phyloP scores from a whole-genome alignment of 805 yeast species.

The Ogataea wickerhamii region DNA sequence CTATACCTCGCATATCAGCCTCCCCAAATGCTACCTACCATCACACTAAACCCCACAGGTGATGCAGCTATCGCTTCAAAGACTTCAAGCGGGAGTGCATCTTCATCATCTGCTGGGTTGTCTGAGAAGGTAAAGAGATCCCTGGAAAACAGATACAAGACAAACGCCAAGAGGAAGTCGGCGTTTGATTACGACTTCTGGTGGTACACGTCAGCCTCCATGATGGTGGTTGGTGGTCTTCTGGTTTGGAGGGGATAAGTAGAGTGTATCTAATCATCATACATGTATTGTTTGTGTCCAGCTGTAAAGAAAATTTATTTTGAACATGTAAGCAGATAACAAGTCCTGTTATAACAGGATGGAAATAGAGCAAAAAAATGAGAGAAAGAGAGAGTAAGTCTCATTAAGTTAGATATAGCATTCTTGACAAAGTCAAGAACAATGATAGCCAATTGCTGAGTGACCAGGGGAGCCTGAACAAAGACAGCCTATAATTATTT shows the following conservation, averaged over 20 bases:
- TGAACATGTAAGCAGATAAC: no score
- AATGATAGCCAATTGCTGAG: no score
- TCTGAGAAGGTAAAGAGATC: slow-evolving; percentile 58
- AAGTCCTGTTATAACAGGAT: no score
- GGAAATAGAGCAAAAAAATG: no score
- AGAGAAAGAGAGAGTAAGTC: no score
- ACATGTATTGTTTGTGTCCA: no score
- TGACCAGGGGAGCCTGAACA: no score
- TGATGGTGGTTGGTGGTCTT: slow-evolving; percentile 31
- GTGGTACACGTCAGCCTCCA: slow-evolving; percentile 56
- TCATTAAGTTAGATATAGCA: no score
- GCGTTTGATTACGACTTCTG: slow-evolving; percentile 41
- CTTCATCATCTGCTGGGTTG: slow-evolving; percentile 29
- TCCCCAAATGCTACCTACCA: slow-evolving; percentile 93
- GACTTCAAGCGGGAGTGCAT: slow-evolving; percentile 28
- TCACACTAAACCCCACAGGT: slow-evolving; percentile 81
- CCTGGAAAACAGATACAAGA: slow-evolving; percentile 74
- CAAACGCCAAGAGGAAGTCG: slow-evolving; percentile 57
- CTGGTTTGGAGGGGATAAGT: slow-evolving; percentile 23
- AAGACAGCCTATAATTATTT: slow-evolving; percentile 38
- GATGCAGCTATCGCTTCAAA: slow-evolving; percentile 28
- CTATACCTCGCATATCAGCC: slow-evolving; percentile 89
- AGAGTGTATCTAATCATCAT: no score
- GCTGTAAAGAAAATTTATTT: no score
- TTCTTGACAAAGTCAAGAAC: no score